Percentiles rank a stretch among this genome's conserved stretches.
phyloP scores from a whole-genome alignment of 768 basidiomycete genomes.

The Boletus tylopilopsis region DNA sequence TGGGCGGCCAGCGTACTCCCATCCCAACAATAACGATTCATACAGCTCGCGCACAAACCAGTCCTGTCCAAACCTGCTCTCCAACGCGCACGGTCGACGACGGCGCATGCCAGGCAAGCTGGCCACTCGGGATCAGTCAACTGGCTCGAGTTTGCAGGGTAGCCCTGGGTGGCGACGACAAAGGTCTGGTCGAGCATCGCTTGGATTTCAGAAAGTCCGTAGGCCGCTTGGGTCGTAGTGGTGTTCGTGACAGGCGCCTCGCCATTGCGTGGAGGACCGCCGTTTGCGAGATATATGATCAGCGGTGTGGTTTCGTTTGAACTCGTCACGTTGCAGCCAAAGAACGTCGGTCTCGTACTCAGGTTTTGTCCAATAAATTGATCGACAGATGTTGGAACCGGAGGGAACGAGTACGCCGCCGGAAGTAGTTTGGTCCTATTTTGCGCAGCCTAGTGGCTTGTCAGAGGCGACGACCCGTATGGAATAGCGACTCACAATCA shows the following conservation, averaged over 20 bases:
- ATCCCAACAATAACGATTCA: constrained; percentile 31
- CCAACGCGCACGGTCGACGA: constrained; percentile 44
- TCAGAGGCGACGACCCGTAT: background rate
- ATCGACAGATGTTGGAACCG: constrained; percentile 22
- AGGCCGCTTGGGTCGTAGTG: constrained; percentile 37
- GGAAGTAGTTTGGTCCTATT: constrained; percentile 38
- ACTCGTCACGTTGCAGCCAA: constrained; percentile 37
- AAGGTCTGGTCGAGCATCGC: constrained; percentile 47
- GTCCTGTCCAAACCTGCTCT: constrained; percentile 22
- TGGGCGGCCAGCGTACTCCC: background rate
- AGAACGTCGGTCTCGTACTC: constrained; percentile 40
- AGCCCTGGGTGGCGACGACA: constrained; percentile 40
- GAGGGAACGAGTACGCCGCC: constrained; percentile 32
- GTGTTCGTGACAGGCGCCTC: constrained; percentile 40
- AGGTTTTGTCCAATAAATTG: constrained; percentile 36
- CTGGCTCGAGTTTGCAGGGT: constrained; percentile 21
- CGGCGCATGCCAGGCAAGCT: constrained; percentile 48
- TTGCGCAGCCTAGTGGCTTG: constrained; percentile 23
- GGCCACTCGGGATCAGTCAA: constrained; percentile 41
- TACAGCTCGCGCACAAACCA: constrained; percentile 31
- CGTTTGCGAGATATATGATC: constrained; percentile 58
- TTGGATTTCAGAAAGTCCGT: constrained; percentile 35
- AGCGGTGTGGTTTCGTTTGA: constrained; percentile 38
- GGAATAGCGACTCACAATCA: constrained; percentile 20
- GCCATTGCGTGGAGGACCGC: constrained; percentile 40